Evolutionary conservation across 495 filamentous ascomycete species (phyloP), one percentile per base, ranked within the genome.

Genomic region (Neurospora sp.): DNA sequence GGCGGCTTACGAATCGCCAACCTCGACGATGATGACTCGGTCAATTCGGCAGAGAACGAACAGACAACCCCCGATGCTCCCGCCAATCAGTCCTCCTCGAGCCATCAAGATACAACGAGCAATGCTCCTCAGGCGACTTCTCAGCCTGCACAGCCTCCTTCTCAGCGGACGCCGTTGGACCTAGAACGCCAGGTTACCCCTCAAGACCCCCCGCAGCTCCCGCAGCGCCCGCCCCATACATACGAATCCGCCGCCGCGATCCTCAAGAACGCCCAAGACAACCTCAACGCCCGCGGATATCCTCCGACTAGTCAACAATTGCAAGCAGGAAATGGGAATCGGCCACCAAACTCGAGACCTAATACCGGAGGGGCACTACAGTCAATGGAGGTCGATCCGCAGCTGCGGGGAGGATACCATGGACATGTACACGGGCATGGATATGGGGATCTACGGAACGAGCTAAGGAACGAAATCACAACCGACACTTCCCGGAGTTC

Each of bases 1-100:
- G 96, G 96, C 70, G 96, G 96, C 76, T 85, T 99, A 81, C 92
- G 96, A 76, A 98, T 98, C 78, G 96, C 96, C 74, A 99, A 99
- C 81, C 96, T 96, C 53, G 95, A 98, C 85, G 90, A 96, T 81
- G 87, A 88, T 68, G 89, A 91, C 39, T 85, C 91, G 48, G 83
- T 85, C 74, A 81, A 83, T 53, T 82, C 89, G n/a, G 82, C 83
- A 73, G 84, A 88, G 71, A 65, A 65, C 53, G 68, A 73, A 27
- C 78, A 76, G 69, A 74, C 78, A 69, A 78, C 81, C 59, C 68
- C 77, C 44, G 77, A 77, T 68, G 59, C 27, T 31, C 27, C 27
- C 27, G 27, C 27, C 27, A 31, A 31, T 31, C 27, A 31, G 27
- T 31, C 27, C 3, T 31, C 27, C 27, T 31, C 27, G 78, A 70